These are phyloP conservation scores for Penicillium digitatum DNA, from an alignment of 2,329 filamentous ascomycete genomes.

Conservation along the genomic window DNA sequence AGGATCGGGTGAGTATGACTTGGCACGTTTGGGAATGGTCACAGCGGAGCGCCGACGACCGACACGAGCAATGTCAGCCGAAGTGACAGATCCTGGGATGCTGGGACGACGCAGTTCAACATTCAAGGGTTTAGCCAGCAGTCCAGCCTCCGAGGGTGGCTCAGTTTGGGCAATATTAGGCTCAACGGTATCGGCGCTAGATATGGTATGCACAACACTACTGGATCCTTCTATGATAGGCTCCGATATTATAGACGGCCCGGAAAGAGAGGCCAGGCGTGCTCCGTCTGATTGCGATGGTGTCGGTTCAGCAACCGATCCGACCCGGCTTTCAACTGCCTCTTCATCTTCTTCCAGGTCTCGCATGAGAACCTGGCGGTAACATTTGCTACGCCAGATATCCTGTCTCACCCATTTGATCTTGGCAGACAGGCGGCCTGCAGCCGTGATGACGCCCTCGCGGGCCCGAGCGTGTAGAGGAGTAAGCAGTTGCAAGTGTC, in stretches of 20 bases:
- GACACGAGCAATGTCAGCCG: conserved; percentile 28
- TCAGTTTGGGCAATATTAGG: conserved; percentile 13
- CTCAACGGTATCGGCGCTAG: conserved; percentile 23
- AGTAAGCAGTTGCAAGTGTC: conserved; percentile 81
- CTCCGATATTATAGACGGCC: conserved; percentile 20
- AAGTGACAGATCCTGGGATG: conserved; percentile 31
- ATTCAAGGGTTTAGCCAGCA: conserved; percentile 22
- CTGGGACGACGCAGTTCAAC: conserved; percentile 33
- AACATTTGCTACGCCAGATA: conserved; percentile 87
- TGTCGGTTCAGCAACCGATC: conserved; percentile 30
- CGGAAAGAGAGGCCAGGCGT: conserved; percentile 17
- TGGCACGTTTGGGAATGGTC: conserved; percentile 27
- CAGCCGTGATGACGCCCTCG: conserved; percentile 79
- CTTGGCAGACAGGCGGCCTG: conserved; percentile 78
- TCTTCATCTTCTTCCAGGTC: conserved; percentile 74
- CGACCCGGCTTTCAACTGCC: conserved; percentile 13
- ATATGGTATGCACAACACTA: conserved; percentile 23
- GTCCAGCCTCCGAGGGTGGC: conserved; percentile 14
- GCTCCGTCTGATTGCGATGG: conserved; percentile 9
- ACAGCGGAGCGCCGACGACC: conserved; percentile 30
- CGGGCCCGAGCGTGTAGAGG: conserved; percentile 88
- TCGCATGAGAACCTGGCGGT: conserved; percentile 78
- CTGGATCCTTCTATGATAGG: conserved; percentile 21
- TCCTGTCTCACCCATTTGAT: conserved; percentile 92
- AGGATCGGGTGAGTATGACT: conserved; percentile 24